phyloP scores from a whole-genome alignment of 1,139 yeast species.

The Lodderomyces pseudojiufengensis region DNA sequence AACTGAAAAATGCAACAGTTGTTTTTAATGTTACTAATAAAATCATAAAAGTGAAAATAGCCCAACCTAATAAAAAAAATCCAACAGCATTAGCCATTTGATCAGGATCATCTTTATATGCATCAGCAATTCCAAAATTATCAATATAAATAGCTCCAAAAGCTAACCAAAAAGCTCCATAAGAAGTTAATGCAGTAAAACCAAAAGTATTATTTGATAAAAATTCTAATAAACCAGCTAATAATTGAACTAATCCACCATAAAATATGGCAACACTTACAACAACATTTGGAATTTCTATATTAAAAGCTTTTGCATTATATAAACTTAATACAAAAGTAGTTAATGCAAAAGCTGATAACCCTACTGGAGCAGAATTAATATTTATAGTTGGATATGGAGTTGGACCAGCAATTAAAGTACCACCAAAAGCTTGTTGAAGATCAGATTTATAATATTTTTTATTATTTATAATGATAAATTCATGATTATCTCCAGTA shows the following conservation, averaged over 20 bases:
- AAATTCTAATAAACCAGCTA: conserved; percentile 54
- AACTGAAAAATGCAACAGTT: conserved; percentile 35
- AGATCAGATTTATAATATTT: conserved; percentile 30
- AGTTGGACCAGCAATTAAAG: conserved; percentile 32
- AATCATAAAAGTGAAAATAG: conserved; percentile 39
- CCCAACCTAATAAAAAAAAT: conserved; percentile 43
- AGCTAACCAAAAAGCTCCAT: conserved; percentile 44
- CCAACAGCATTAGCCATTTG: conserved; percentile 35
- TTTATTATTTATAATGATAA: conserved; percentile 18
- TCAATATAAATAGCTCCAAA: conserved; percentile 34
- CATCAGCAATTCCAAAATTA: conserved; percentile 51
- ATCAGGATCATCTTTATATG: conserved; percentile 41
- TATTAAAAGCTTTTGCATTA: conserved; percentile 42
- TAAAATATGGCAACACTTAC: conserved; percentile 46
- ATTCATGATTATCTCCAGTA: conserved; percentile 22
- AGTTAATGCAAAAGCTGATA: conserved; percentile 43
- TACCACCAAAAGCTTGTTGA: conserved; percentile 39
- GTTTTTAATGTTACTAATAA: conserved; percentile 41
- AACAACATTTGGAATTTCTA: conserved; percentile 31
- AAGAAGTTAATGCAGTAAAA: conserved; percentile 39
- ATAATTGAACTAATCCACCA: conserved; percentile 45
- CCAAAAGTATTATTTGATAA: conserved; percentile 39
- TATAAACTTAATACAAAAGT: conserved; percentile 46
- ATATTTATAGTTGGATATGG: conserved; percentile 26
- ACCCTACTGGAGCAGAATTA: conserved; percentile 14